Evolutionary conservation across 2,329 filamentous ascomycete species (phyloP), one percentile per base, ranked within the genome.

Genomic region (Colletotrichum noveboracense): DNA sequence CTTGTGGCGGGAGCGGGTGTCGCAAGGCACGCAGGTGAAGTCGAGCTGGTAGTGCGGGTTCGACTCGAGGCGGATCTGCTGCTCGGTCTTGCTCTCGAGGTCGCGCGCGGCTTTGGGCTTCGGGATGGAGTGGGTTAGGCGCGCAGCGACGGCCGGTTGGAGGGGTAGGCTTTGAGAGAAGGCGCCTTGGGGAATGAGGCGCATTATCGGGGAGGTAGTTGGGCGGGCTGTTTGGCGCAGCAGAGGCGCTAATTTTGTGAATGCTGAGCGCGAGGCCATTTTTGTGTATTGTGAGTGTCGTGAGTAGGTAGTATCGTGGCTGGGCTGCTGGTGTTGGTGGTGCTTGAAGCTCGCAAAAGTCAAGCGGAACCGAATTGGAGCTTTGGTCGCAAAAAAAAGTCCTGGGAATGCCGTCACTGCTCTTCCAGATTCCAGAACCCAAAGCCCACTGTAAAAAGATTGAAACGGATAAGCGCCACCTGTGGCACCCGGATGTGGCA

Each of bases 11-110:
- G 95, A 97, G 74, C 96, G 93, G 43, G 91, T 87, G 61, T 89
- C 88, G 86, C 97, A 99, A 36, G 95, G 95, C 75, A 94, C 93
- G 90, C 97, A 99, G 79, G 97, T 99, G 84, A 99, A 98, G 66
- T 93, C 94, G 78, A 99, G 89, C 79, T 95, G 90, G 86, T 98
- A 99, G 73, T 94, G 92, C 2, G 95, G 95, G 79, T 92, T 82
- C 6, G 79, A 78, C 79, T 79, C 80, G 78, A 83, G 81, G 30
- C 79, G 70, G 21, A 76, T 36, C 34, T 76, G 74, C 8, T 69
- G 32, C 9, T 72, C 48, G 2, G 74, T 43, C 55, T 83, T 84
- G 43, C 77, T 69, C 28, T 83, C 79, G 16, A 81, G 43, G 8
- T 74, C 65, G 58, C 26, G 74, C 9, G 58, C 58, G 8, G 74